Evolutionary conservation across 2,329 filamentous ascomycete genomes (phyloP).

Genomic region (Raffaelea ambrosiae): DNA sequence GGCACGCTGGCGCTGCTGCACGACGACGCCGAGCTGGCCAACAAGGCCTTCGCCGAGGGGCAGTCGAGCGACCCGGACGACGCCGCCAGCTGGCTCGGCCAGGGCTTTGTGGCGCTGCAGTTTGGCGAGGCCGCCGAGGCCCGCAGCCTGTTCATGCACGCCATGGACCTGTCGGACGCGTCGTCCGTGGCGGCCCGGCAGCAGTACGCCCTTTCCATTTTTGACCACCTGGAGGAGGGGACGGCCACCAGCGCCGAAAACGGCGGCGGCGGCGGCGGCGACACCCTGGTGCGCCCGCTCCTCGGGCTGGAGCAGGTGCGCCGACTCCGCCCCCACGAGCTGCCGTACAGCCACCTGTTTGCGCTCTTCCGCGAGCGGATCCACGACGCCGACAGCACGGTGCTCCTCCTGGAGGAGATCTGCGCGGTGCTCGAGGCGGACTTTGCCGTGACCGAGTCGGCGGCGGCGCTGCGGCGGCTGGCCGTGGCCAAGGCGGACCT

Average conservation of each 20-base stretch:
- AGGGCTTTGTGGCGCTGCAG: conserved; percentile 75
- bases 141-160: conserved; percentile 79
- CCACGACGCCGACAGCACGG: conserved; percentile 56
- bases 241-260: conserved; percentile 42
- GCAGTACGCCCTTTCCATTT: conserved; percentile 72
- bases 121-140: conserved; percentile 70
- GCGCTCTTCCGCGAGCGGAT: conserved; percentile 77
- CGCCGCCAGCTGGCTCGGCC: conserved; percentile 86
- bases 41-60: conserved; percentile 79
- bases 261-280: conserved; percentile 26
- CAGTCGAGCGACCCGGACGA: conserved; percentile 95
- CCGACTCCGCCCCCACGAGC: conserved; percentile 59
- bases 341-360: conserved; percentile 67
- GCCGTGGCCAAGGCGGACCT: conserved; percentile 81
- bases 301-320: conserved; percentile 81
- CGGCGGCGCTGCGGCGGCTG: conserved; percentile 63
- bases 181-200: conserved; percentile 64
- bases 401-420: conserved; percentile 54
- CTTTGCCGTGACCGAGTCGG: conserved; percentile 77
- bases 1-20: conserved; percentile 79
- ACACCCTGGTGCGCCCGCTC: conserved; percentile 70
- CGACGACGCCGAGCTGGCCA: conserved; percentile 76
- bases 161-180: conserved; percentile 83
- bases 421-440: conserved; percentile 66
- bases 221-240: conserved; percentile 85